Conservation (phyloP, 2,329 filamentous ascomycete species). For the Sclerotinia nivalis region DNA sequence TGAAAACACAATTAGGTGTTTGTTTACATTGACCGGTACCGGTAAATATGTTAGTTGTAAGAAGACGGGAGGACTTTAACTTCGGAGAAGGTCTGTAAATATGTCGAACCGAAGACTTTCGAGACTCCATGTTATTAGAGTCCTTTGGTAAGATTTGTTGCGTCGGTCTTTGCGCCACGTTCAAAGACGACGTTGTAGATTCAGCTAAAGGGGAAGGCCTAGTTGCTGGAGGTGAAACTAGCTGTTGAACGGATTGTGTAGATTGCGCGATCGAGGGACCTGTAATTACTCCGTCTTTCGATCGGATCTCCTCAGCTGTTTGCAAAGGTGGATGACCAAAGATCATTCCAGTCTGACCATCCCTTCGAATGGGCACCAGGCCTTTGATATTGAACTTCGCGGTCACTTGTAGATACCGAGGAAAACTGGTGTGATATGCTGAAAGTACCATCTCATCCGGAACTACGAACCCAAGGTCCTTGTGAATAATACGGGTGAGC, state of each 20-base stretch:
- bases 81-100: not conserved
- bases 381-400: not conserved
- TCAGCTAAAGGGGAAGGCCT: not conserved
- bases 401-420: not conserved
- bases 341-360: not conserved
- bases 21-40: conserved; percentile 29
- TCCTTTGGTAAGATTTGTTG: not conserved
- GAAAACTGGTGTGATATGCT: conserved; percentile 24
- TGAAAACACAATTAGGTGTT: conserved; percentile 26
- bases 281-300: no score
- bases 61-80: not conserved
- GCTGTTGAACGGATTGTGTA: not conserved
- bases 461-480: conserved; percentile 54
- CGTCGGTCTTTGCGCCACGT: not conserved
- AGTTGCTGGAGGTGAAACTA: not conserved
- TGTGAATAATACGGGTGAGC: conserved; percentile 79
- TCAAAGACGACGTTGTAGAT: not conserved
- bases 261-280: not conserved
- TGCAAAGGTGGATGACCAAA: not conserved
- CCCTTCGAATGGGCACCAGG: conserved; percentile 7
- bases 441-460: conserved; percentile 65
- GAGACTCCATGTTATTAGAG: not conserved
- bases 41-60: conserved; percentile 3
- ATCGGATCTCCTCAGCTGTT: not conserved
- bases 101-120: not conserved